Conservation (phyloP, 2,329 filamentous ascomycete genomes). For the Diaporthe sp. region DNA sequence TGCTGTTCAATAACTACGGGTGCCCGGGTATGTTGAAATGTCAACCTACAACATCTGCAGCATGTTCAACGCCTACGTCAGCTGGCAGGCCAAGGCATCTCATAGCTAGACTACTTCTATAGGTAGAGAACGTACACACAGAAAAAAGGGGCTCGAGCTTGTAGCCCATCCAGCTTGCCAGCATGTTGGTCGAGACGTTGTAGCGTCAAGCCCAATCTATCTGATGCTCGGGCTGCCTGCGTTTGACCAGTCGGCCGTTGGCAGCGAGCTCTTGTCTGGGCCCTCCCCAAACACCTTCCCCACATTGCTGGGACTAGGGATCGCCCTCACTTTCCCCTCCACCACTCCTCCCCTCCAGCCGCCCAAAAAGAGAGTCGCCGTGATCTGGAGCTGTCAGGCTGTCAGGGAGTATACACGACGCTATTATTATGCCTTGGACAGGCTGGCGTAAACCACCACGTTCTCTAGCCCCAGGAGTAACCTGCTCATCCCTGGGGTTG, state of each 20-base stretch:
- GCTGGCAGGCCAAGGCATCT: not conserved
- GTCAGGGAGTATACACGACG: not conserved
- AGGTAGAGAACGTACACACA: not conserved
- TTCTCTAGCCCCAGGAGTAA: not conserved
- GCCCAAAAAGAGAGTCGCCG: not conserved
- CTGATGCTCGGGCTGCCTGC: constrained; percentile 26
- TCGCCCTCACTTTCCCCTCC: not conserved
- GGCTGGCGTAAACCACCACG: constrained; percentile 32
- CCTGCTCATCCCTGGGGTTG: constrained; percentile 10
- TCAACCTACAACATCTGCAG: not conserved
- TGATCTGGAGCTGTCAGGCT: not conserved
- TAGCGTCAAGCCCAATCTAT: constrained; percentile 25
- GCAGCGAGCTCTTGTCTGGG: constrained; percentile 12
- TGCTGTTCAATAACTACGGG: not conserved
- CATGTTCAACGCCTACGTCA: not conserved
- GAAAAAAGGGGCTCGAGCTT: not conserved
- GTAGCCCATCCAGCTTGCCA: not conserved
- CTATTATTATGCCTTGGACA: constrained; percentile 28
- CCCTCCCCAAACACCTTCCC: constrained; percentile 7
- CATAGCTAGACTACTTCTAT: no score
- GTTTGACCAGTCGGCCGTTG: constrained; percentile 23
- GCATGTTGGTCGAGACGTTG: not conserved
- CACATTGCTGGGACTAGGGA: constrained; percentile 15
- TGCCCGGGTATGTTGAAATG: not conserved
- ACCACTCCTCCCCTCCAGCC: not conserved